Evolutionary conservation across 129 eudicot genomes (phyloP).

Genomic region (Calendula officinalis): DNA sequence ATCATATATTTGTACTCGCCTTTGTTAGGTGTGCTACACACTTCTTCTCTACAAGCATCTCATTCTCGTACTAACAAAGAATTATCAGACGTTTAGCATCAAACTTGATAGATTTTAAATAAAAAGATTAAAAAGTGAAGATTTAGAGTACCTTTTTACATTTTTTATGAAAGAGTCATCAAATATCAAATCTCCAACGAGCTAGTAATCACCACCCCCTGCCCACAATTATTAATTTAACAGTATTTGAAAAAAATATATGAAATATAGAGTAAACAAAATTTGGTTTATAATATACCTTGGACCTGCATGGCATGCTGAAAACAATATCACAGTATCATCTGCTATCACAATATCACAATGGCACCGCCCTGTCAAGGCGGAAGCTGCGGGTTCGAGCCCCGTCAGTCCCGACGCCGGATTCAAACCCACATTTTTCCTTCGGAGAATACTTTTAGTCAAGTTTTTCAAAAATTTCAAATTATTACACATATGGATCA

Average conservation of each 20-base stretch:
- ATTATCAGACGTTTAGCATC: background rate
- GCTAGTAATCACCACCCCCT: conserved; percentile 99
- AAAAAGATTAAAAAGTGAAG: too few species aligned
- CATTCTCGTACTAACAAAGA: conserved; percentile 71
- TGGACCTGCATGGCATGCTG: conserved; percentile 99
- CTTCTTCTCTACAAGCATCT: conserved; percentile 82
- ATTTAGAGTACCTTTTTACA: conserved; percentile 66
- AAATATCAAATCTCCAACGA: conserved; percentile 72
- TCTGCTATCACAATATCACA: conserved; percentile 90
- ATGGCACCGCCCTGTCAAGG: too few species aligned
- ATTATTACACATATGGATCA: too few species aligned
- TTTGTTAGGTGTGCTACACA: conserved; percentile 96
- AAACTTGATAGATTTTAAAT: conserved; percentile 3
- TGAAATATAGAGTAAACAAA: conserved; percentile 2
- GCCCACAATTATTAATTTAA: background rate
- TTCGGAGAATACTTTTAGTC: background rate
- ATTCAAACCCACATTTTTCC: conserved; percentile 62
- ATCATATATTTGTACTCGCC: conserved; percentile 40
- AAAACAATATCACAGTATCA: conserved; percentile 81
- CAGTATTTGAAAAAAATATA: background rate
- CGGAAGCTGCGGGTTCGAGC: too few species aligned
- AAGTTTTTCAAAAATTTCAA: background rate
- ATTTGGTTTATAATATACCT: conserved; percentile 38
- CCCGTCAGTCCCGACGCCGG: too few species aligned
- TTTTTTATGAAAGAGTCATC: conserved; percentile 74